Conservation (phyloP, 805 yeast species). For the Ogataea dorogensis region DNA sequence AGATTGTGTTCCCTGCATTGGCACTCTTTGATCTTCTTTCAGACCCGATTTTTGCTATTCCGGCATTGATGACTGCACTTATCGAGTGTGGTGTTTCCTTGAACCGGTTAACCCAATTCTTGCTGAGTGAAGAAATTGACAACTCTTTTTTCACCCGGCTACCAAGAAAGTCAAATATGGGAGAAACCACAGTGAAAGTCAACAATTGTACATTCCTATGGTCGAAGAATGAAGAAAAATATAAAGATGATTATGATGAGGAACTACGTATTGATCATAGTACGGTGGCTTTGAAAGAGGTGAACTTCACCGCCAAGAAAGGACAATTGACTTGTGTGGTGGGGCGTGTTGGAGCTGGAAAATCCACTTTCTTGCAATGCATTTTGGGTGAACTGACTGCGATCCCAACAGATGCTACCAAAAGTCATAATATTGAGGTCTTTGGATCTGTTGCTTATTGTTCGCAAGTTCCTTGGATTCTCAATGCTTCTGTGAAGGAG, state of each 20-base stretch:
- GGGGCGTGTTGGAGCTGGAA: conserved; percentile 70
- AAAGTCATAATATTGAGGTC: conserved; percentile 25
- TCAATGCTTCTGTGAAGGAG: conserved; percentile 90
- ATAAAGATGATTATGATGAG: conserved; percentile 36
- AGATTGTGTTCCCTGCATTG: conserved; percentile 67
- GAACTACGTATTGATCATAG: conserved; percentile 37
- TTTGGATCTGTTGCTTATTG: conserved; percentile 57
- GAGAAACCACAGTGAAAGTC: conserved; percentile 41
- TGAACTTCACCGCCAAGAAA: conserved; percentile 49
- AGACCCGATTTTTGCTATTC: conserved; percentile 58
- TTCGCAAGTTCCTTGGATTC: conserved; percentile 88
- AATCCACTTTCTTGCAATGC: conserved; percentile 55
- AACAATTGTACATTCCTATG: conserved; percentile 55
- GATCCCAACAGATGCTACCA: conserved; percentile 29
- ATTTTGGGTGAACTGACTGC: conserved; percentile 54
- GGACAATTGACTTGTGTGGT: conserved; percentile 59
- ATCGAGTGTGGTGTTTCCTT: conserved; percentile 61
- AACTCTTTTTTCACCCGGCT: conserved; percentile 30
- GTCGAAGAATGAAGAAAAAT: conserved; percentile 27
- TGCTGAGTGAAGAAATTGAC: conserved; percentile 43
- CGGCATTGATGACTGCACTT: conserved; percentile 52
- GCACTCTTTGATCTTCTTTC: conserved; percentile 57
- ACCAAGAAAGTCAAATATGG: conserved; percentile 24
- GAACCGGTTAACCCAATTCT: conserved; percentile 49
- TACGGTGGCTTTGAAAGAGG: conserved; percentile 45